Percentiles rank a stretch among this genome's conserved stretches.
These are phyloP conservation scores for Phytopythium vexans DNA, from an alignment of 352 stramenopile species.

Conservation along the genomic window DNA sequence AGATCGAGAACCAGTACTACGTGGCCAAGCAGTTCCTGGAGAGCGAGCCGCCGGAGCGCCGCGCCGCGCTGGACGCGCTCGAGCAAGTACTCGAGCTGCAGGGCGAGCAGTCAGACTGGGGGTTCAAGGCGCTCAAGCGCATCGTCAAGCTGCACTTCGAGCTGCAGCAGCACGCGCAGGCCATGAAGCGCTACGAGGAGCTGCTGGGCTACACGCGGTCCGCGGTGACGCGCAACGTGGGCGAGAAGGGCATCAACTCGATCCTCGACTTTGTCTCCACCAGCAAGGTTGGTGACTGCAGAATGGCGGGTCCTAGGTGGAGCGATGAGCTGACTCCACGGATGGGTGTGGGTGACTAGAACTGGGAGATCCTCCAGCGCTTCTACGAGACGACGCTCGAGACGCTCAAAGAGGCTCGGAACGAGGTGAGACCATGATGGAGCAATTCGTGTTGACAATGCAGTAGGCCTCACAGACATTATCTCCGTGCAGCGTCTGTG, in stretches of 20 bases:
- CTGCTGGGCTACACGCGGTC: slow-evolving; percentile 88
- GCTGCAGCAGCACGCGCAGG: slow-evolving; percentile 56
- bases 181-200: slow-evolving; percentile 85
- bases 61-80: slow-evolving; percentile 44
- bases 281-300: slow-evolving; percentile 37
- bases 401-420: slow-evolving; percentile 79
- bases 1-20: slow-evolving; percentile 95
- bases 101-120: slow-evolving; percentile 75
- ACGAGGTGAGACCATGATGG: slow-evolving; percentile 34
- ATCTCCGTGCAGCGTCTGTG: slow-evolving; percentile 67
- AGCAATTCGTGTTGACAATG: not conserved
- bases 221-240: slow-evolving; percentile 89
- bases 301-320: not conserved
- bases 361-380: slow-evolving; percentile 78
- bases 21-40: slow-evolving; percentile 84
- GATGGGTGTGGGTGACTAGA: slow-evolving; percentile 23
- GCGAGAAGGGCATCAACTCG: slow-evolving; percentile 95
- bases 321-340: not conserved
- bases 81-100: slow-evolving; percentile 56
- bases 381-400: slow-evolving; percentile 87
- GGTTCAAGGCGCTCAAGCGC: slow-evolving; percentile 94
- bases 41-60: slow-evolving; percentile 33
- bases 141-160: slow-evolving; percentile 92
- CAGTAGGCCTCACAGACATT: not conserved
- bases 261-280: slow-evolving; percentile 94